Base-by-base conservation (phyloP, 805 yeast species). In the Peterozyma xylosa region DNA sequence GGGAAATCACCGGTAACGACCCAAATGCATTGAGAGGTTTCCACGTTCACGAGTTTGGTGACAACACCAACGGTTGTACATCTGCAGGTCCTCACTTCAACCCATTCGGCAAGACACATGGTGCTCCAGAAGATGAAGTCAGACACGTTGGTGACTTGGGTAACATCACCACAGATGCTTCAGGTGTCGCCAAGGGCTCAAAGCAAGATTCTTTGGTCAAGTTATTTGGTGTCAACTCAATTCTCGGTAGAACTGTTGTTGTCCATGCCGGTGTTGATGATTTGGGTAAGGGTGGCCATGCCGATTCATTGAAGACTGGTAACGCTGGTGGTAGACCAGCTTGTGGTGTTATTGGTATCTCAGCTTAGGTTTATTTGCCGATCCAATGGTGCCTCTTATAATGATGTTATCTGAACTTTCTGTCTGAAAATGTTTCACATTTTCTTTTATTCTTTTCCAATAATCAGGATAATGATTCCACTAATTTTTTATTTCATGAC, bases 31-130 rank as follows among this genome's bases (percentile, higher is more conserved):
- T 76, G 63, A 82, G 96, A 70, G 99, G 99, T 43, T 91, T 93
- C 96, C 99, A 93, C 77, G 73, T 93, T 63, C 99, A 93, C 71
- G 84, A 87, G 63, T 93, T 93, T 60, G 99, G 99, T 73, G 99
- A 93, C 75, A 88, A 87, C 81, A 88, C 99, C 70, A 93, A 93
- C 67, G 99, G 99, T 54, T 93, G 99, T 74, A 91, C 96, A 48
- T 86, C 96, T 53, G 96, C 97, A 44, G 97, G 97, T 62, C 96
- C 96, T 48, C 97, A 90, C 73, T 89, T 88, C 79, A 83, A 90
- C 78, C 96, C 96, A 54, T 84, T 83, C 64, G 74, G 78, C 50
- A 84, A 85, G 74, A 78, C 78, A 53, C 97, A 89, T 66, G 97
- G 97, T 73, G 89, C 90, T 45, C 96, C 96, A 68, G 78, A 78